A percentile compares a stretch with the other conserved stretches of the same genome.
Conservation (phyloP, 768 basidiomycete species). For the Leccinum subgranulosum region DNA sequence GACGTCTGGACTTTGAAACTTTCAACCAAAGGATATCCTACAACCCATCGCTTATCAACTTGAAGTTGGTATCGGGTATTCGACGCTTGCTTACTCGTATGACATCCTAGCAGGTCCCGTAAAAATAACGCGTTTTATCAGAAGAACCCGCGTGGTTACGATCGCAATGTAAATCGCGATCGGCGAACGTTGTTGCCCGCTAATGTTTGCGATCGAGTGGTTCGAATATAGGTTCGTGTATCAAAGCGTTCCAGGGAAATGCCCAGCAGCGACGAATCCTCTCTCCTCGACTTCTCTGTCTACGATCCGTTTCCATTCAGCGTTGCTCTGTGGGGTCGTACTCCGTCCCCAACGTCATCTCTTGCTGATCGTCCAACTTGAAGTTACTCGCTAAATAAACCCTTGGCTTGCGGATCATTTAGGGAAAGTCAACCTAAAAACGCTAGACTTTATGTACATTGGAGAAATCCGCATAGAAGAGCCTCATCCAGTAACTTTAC, state of each 20-base stretch:
- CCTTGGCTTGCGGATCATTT: not conserved
- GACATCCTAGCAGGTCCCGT: conserved; percentile 46
- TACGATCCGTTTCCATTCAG: not conserved
- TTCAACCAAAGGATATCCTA: conserved; percentile 53
- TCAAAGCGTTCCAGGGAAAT: not conserved
- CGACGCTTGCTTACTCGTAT: not conserved
- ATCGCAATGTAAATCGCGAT: conserved; percentile 64
- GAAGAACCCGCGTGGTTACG: conserved; percentile 61
- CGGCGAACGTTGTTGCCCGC: conserved; percentile 56
- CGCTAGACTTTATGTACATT: not conserved
- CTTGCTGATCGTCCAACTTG: conserved; percentile 2
- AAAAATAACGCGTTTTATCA: conserved; percentile 55
- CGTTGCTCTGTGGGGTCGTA: not conserved
- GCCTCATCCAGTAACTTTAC: not conserved
- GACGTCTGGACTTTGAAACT: not conserved
- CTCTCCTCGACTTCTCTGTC: not conserved
- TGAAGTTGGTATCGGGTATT: conserved; percentile 32
- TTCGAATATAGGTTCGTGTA: not conserved
- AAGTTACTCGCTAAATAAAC: conserved; percentile 1
- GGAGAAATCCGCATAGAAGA: not conserved
- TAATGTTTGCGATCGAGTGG: conserved; percentile 35
- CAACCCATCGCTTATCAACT: conserved; percentile 56
- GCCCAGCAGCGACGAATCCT: not conserved
- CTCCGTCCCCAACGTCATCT: conserved; percentile 1
- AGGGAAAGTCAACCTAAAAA: not conserved